Base-by-base conservation (phyloP, 192 early-diverging fungal genomes). In the Podila clonocystis region DNA sequence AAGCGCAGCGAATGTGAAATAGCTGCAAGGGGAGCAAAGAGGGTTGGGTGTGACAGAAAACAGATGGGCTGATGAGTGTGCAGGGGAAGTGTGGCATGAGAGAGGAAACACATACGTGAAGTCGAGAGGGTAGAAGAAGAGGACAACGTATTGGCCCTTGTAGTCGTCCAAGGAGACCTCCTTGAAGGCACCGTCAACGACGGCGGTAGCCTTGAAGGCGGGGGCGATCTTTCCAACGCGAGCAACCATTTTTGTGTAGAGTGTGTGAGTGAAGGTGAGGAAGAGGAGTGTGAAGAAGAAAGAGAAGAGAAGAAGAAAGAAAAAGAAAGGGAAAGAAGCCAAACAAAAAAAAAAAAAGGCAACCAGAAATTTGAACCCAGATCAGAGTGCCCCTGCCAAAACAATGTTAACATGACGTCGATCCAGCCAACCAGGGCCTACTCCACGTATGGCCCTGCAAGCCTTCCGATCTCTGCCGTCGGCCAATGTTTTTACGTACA, bases 61-160 rank as follows among this genome's bases (percentile, higher is more conserved):
- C 36, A 38, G 7, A 24, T 22, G 34, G 13, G 67, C 33, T 49
- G n/a, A 67, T 50, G 31, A n/a, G 50, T 20, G 66, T 58, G 34
- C 50, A 58, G 29, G 30, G 24, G 22, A 26, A 65, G 28, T 20
- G 63, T 22, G 26, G 28, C 28, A 50, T 30, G 48, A 29, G 26
- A 33, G n/a, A 20, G 38, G 49, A n/a, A 13, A 12, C 29, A 58
- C 52, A 11, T 76, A 76, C 67, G 93, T 94, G 83, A 93, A 97
- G 85, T 97, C 96, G 67, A 96, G 89, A 62, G 97, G 97, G 89
- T 97, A 97, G 84, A 95, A 94, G 84, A 95, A 93, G 48, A 96
- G 88, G 26, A 94, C 90, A 24, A 95, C 84, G 82, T 87, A 91
- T 79, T 90, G 87, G 79, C 91, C 90, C 87, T 90, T 90, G 87